A percentile compares a stretch with the other conserved stretches of the same genome.
These are phyloP conservation scores for Linaria vulgaris DNA, from an alignment of 257 asterid genomes.

Conservation along the genomic window DNA sequence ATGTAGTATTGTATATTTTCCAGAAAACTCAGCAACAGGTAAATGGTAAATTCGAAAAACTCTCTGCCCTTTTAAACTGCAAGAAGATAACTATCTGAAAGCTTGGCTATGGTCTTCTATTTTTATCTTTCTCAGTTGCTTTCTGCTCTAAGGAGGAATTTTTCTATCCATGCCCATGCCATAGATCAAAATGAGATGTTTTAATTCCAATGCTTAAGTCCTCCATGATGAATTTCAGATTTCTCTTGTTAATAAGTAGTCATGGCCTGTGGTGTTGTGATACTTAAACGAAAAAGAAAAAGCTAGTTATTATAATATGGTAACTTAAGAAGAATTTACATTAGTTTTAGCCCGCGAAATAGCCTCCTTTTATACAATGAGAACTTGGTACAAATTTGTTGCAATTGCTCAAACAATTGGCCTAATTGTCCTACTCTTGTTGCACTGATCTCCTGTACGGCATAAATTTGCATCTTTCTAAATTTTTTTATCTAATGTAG, in stretches of 20 bases:
- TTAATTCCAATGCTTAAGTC: background rate
- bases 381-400: background rate
- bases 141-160: background rate
- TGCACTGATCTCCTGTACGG: background rate
- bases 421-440: background rate
- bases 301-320: background rate
- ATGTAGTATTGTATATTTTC: background rate
- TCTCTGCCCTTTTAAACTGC: background rate
- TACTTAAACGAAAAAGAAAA: background rate
- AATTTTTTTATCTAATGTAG: conserved; percentile 36
- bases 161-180: background rate
- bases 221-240: background rate
- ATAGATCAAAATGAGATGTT: background rate
- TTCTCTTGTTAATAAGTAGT: background rate
- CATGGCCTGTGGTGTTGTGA: background rate
- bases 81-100: background rate
- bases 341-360: background rate
- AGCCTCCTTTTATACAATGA: background rate
- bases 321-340: background rate
- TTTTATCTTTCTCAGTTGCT: background rate
- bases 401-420: background rate
- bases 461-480: conserved; percentile 15
- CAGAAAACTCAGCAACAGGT: background rate
- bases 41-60: background rate
- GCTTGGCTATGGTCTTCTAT: background rate